Conservation (phyloP, 805 yeast genomes). For the Suhomyces sp. region DNA sequence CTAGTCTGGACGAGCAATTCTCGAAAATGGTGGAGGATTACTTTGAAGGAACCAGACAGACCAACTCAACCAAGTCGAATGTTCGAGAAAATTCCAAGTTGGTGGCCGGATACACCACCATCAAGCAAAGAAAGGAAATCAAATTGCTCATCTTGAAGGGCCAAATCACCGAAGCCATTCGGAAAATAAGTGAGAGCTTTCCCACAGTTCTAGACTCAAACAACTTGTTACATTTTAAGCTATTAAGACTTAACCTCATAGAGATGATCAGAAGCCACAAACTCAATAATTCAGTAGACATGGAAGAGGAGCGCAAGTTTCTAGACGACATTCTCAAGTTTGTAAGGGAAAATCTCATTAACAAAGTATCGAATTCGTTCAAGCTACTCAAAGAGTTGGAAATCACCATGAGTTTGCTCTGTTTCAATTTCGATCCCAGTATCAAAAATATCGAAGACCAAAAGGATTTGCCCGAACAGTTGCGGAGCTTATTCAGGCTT, state of each 20-base stretch:
- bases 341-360: slow-evolving; percentile 60
- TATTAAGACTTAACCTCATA: slow-evolving; percentile 68
- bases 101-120: slow-evolving; percentile 46
- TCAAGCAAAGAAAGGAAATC: slow-evolving; percentile 51
- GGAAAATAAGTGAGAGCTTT: slow-evolving; percentile 52
- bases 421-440: slow-evolving; percentile 44
- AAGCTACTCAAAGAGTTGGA: slow-evolving; percentile 71
- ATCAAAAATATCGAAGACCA: slow-evolving; percentile 30
- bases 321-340: slow-evolving; percentile 53
- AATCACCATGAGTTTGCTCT: slow-evolving; percentile 76
- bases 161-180: slow-evolving; percentile 56
- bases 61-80: background rate
- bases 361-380: slow-evolving; percentile 56
- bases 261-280: slow-evolving; percentile 71
- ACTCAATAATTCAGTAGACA: slow-evolving; percentile 9
- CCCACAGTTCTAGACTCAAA: slow-evolving; percentile 66
- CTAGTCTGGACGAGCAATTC: slow-evolving; percentile 11
- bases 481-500: slow-evolving; percentile 56
- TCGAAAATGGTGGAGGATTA: slow-evolving; percentile 10
- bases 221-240: slow-evolving; percentile 64
- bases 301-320: slow-evolving; percentile 43
- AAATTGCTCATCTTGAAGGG: slow-evolving; percentile 57
- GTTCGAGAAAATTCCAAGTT: slow-evolving; percentile 11
- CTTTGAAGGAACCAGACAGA: background rate
- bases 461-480: slow-evolving; percentile 50